Percentiles rank a stretch among this genome's conserved stretches.
These are phyloP conservation scores for Yamadazyma songkhlaensis DNA, from an alignment of 1,139 yeast species.

Conservation along the genomic window DNA sequence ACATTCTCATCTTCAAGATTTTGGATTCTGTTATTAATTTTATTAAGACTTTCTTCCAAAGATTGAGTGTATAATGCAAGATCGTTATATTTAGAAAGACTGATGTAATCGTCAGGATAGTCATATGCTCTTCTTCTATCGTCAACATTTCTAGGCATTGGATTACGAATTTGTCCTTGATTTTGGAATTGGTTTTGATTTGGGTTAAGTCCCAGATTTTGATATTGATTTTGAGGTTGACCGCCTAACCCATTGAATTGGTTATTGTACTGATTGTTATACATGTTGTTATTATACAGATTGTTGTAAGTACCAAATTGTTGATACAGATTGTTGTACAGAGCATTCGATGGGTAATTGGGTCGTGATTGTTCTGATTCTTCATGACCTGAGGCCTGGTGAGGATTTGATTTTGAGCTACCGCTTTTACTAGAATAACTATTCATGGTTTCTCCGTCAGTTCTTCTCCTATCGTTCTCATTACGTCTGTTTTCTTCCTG, in stretches of 20 bases:
- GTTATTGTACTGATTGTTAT: not conserved
- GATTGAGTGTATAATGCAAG: conserved; percentile 33
- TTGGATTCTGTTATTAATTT: conserved; percentile 22
- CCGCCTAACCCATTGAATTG: not conserved
- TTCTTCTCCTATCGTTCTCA: conserved; percentile 5
- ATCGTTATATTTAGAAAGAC: conserved; percentile 32
- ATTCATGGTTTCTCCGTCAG: not conserved
- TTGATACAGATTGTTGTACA: not conserved
- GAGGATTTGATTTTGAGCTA: not conserved
- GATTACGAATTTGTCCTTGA: not conserved
- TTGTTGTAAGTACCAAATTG: not conserved
- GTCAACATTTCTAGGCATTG: not conserved
- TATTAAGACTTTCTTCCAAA: conserved; percentile 26
- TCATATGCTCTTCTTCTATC: not conserved
- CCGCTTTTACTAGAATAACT: not conserved
- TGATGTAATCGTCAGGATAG: conserved; percentile 19
- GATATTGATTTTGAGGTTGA: not conserved
- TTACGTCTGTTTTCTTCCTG: conserved; percentile 7
- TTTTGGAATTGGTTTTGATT: not conserved
- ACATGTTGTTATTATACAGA: not conserved
- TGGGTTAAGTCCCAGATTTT: not conserved
- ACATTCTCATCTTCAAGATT: conserved; percentile 16
- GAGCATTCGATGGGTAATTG: not conserved
- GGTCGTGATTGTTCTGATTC: not conserved
- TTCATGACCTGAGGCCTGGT: not conserved